A percentile compares a stretch with the other conserved stretches of the same genome.
Evolutionary conservation across 768 basidiomycete genomes (phyloP).

Genomic region (Leccinum olivaceopallidum): DNA sequence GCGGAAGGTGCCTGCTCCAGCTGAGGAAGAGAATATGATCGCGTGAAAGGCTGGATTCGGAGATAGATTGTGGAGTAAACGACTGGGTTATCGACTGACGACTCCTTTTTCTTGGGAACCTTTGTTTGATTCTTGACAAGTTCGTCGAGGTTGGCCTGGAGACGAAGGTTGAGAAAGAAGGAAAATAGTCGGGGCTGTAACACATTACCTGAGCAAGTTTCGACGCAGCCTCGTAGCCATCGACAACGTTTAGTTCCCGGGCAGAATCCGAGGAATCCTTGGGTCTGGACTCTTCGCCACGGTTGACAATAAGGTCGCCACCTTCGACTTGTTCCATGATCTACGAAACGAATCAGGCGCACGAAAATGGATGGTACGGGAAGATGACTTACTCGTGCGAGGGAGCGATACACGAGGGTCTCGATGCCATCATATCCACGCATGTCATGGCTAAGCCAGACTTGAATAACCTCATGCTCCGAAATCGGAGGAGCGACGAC

Average conservation of each 20-base stretch:
- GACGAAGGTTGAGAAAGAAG: constrained; percentile 2
- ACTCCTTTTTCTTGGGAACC: constrained; percentile 22
- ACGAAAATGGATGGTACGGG: background rate
- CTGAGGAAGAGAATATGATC: constrained; percentile 48
- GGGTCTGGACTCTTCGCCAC: constrained; percentile 73
- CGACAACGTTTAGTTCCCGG: constrained; percentile 79
- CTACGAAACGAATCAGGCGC: constrained; percentile 37
- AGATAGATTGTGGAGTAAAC: constrained; percentile 91
- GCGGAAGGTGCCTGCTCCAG: constrained; percentile 25
- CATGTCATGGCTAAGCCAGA: constrained; percentile 97
- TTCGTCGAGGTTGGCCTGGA: constrained; percentile 76
- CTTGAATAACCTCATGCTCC: constrained; percentile 96
- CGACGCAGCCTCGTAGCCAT: constrained; percentile 80
- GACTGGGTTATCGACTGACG: constrained; percentile 54
- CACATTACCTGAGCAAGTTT: constrained; percentile 76
- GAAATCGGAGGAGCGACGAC: constrained; percentile 98
- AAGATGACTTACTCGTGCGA: constrained; percentile 64
- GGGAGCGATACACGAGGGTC: constrained; percentile 85
- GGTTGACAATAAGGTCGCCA: constrained; percentile 86
- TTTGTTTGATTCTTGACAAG: constrained; percentile 64
- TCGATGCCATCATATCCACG: constrained; percentile 95
- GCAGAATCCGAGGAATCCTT: constrained; percentile 49
- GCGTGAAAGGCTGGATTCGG: constrained; percentile 87
- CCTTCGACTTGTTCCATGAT: constrained; percentile 95
- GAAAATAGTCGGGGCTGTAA: background rate